Evolutionary conservation across 2,329 filamentous ascomycete species (phyloP), one percentile per base, ranked within the genome.

Genomic region (Fusarium longipes): DNA sequence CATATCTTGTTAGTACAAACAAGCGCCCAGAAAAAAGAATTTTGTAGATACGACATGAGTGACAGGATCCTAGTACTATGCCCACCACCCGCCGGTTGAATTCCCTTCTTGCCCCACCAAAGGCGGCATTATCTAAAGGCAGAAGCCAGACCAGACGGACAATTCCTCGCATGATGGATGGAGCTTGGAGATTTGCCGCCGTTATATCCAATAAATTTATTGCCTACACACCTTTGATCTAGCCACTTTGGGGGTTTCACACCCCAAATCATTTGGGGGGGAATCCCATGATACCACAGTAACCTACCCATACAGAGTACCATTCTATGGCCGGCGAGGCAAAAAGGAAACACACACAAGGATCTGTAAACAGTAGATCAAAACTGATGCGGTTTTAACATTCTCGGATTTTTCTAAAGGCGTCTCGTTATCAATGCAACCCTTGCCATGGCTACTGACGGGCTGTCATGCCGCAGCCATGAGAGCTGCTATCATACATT

Each of bases 21-120:
- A 43, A 18, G 25, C 17, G 6, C 12, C 29, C n/a, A 25, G 29
- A 45, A 33, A 45, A 43, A 35, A 8, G 48, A 18, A 51, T 22
- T 53, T 9, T 11, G 50, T 45, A 45, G n/a, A 36, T 12, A 38
- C 22, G 38, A 6, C 30, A 53, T 39, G 35, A 33, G 36, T 40
- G 52, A 40, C 30, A 38, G 29, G 18, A 52, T 40, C 48, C 36
- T 20, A 14, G 22, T 20, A 27, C n/a, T 33, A 56, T 47, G 58
- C 55, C 54, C 55, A 63, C 68, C 61, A 64, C 55, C 58, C 57
- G 61, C 71, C 71, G 71, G 71, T 43, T 73, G 71, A 73, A 73
- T 73, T 68, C 69, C 61, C 42, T 32, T 25, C 20, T 51, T 51
- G 57, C 50, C 70, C 69, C 70, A 72, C 69, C 62, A 61, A 62